phyloP scores from a whole-genome alignment of 192 early-diverging fungal species.

The Rhizophagus clarus region DNA sequence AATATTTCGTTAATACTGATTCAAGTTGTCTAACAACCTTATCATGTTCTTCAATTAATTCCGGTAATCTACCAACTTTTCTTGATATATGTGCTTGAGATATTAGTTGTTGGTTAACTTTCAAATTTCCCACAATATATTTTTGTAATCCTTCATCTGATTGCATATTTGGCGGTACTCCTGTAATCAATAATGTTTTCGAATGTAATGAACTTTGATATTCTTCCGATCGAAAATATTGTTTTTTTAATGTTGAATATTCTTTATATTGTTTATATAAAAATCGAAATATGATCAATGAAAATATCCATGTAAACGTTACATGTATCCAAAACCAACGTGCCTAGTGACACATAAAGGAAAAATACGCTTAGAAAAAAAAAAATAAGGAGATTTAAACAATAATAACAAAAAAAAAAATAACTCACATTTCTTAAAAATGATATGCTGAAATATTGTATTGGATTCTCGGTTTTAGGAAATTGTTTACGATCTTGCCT shows the following conservation, averaged over 20 bases:
- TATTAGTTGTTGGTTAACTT: slow-evolving; percentile 42
- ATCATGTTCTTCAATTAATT: slow-evolving; percentile 67
- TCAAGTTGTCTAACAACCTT: slow-evolving; percentile 66
- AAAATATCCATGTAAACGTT: slow-evolving; percentile 61
- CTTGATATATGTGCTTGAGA: slow-evolving; percentile 67
- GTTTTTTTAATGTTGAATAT: slow-evolving; percentile 54
- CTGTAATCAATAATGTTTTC: slow-evolving; percentile 68
- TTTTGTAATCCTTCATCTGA: slow-evolving; percentile 53
- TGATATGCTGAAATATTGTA: neutral
- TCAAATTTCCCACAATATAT: slow-evolving; percentile 47
- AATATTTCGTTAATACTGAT: slow-evolving; percentile 59
- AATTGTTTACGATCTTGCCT: slow-evolving; percentile 33
- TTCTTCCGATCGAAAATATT: slow-evolving; percentile 59
- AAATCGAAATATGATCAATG: slow-evolving; percentile 52
- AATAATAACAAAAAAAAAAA: too few relatives aligned
- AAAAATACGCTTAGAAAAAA: slow-evolving; percentile 28
- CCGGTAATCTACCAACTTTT: slow-evolving; percentile 64
- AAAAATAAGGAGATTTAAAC: neutral
- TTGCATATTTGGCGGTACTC: slow-evolving; percentile 60
- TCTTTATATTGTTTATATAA: slow-evolving; percentile 54
- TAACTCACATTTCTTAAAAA: neutral
- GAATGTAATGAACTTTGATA: slow-evolving; percentile 68
- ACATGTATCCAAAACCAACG: slow-evolving; percentile 68
- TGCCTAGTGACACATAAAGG: slow-evolving; percentile 24
- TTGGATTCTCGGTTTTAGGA: slow-evolving; percentile 33